Percentiles rank a stretch among this genome's conserved stretches.
phyloP scores from a whole-genome alignment of 345 rosid genomes.

The Kandelia obovata region DNA sequence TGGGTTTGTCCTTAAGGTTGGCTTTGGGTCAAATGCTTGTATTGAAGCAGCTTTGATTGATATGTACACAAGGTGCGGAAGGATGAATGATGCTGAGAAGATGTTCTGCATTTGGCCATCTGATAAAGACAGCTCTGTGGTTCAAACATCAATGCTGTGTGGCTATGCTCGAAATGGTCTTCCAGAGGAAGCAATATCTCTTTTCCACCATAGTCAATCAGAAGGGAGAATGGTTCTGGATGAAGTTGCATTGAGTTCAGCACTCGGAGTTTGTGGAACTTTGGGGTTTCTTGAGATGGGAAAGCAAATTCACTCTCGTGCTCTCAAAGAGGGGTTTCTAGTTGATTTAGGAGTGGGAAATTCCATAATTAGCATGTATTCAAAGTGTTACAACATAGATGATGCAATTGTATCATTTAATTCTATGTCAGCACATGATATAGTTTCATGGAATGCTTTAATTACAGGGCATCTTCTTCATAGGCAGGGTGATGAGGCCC shows the following conservation, averaged over 20 bases:
- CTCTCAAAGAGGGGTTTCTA: constrained; percentile 49
- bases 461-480: constrained; percentile 63
- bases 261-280: constrained; percentile 64
- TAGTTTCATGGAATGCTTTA: constrained; percentile 79
- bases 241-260: constrained; percentile 53
- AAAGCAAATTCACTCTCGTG: constrained; percentile 58
- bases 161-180: constrained; percentile 67
- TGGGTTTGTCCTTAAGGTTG: constrained; percentile 63
- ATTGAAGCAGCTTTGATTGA: constrained; percentile 70
- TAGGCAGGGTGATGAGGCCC: constrained; percentile 62
- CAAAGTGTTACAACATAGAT: constrained; percentile 48
- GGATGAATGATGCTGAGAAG: constrained; percentile 70
- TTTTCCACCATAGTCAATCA: constrained; percentile 35
- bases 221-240: constrained; percentile 52
- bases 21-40: constrained; percentile 48
- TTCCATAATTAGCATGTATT: constrained; percentile 68
- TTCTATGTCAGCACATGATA: constrained; percentile 43
- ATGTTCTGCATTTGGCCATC: constrained; percentile 53
- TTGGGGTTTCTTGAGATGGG: constrained; percentile 70
- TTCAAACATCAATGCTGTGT: constrained; percentile 68
- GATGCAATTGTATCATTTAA: constrained; percentile 52
- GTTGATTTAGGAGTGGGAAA: constrained; percentile 59
- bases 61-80: constrained; percentile 77
- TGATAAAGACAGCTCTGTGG: constrained; percentile 38
- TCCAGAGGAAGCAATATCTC: constrained; percentile 62